These are phyloP conservation scores for Nitzschia putrida DNA, from an alignment of 108 stramenopile species.

Conservation along the genomic window DNA sequence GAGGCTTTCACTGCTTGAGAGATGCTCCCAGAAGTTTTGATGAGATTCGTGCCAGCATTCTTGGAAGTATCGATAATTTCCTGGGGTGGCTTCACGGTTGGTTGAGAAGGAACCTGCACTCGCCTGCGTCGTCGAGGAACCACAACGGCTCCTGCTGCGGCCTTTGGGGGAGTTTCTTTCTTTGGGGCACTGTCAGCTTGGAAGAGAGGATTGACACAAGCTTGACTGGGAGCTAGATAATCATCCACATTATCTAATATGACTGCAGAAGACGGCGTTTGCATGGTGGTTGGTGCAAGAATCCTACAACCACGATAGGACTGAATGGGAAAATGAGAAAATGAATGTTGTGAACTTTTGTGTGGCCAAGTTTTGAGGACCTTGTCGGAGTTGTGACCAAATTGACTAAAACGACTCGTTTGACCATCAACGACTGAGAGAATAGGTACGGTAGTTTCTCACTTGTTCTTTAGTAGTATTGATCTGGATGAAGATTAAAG, in stretches of 20 bases:
- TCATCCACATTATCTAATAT: constrained; percentile 85
- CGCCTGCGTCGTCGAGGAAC: constrained; percentile 37
- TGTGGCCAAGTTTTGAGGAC: too few species aligned
- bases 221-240: constrained; percentile 85
- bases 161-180: constrained; percentile 5
- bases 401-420: too few species aligned
- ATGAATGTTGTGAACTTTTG: too few species aligned
- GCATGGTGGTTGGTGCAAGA: neutral
- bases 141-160: constrained; percentile 4
- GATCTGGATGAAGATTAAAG: too few species aligned
- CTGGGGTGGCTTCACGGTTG: neutral
- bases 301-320: too few species aligned
- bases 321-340: too few species aligned
- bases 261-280: constrained; percentile 44
- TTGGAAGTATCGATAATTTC: neutral
- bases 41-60: constrained; percentile 1
- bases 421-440: too few species aligned
- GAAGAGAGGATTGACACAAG: constrained; percentile 89
- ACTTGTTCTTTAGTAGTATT: too few species aligned
- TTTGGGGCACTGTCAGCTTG: constrained; percentile 34
- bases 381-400: too few species aligned
- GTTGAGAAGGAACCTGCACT: constrained; percentile 7
- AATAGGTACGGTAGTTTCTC: too few species aligned
- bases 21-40: neutral
- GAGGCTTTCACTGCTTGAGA: constrained; percentile 72